Evolutionary conservation across 352 stramenopile species (phyloP), one percentile per base, ranked within the genome.

Genomic region (Plasmopara muralis): DNA sequence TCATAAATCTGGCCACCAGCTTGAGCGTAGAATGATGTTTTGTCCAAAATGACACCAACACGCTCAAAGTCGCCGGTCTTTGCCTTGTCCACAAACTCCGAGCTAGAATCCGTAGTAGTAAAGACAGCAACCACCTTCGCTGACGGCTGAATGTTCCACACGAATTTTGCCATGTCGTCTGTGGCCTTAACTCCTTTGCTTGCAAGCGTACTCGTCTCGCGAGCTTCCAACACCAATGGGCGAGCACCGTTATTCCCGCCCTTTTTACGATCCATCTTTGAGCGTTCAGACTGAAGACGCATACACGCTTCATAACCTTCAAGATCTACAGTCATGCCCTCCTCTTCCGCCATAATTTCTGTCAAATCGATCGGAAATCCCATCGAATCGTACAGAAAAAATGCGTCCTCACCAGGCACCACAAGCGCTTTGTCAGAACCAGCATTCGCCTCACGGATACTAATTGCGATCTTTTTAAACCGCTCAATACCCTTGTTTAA

Each of bases 321-420:
- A 33, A 90, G 72, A 65, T 98, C 94, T 29, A 98, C 79, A 14
- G 75, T 97, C 66, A 98, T 74, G 9, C 89, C 93, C 43, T 92
- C 70, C 62, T 98, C 93, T 71, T 98, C 95, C 6, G 89, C 92
- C 93, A 98, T 98, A 62, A 98, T 89, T 65, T 98, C 83, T 10
- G 97, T 99, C 61, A 99, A 80, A 70, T 99, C 97, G 44, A 99
- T 77, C 6, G 97, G 97, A 77, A 99, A 99, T 45, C 97, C 97
- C 70, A 99, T 90, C 18, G 96, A 98, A 62, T 99, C 95, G 71
- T 99, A 99, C 15, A 99, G 66, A 66, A 98, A 99, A 76, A 99
- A 99, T 4, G 96, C 96, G 46, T 98, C 90, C 39, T 86, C 77
- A 16, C 92, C 95, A n/a, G 89, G 78, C 52, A 98, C 93, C 8